Evolutionary conservation across 371 early-diverging fungal genomes (phyloP), one percentile per base, ranked within the genome.

Genomic region (Choanephora cucurbitarum): DNA sequence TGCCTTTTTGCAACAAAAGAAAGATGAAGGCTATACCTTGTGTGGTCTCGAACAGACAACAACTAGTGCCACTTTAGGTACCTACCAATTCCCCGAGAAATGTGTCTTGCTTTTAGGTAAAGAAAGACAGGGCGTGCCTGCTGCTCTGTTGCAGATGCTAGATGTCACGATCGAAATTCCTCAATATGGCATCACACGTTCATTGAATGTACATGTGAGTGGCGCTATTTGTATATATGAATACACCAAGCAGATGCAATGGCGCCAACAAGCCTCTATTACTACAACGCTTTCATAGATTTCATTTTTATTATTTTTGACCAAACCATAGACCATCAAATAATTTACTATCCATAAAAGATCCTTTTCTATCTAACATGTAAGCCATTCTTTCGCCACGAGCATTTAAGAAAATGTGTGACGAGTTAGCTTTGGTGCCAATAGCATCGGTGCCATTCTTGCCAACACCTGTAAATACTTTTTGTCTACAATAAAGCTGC

Each of bases 21-120:
- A 84, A 58, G 56, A 68, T 7, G 69, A 77, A 55, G 86, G 86
- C 5, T 87, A 85, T 45, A 53, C 73, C 1, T 52, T 86, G n/a
- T 73, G 83, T 44, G 88, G 85, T 19, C 59, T 87, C n/a, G 88
- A 87, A 57, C 88, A 87, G 64, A 85, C 85, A 0, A 83, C 83
- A 5, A 76, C 63, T 10, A 82, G 83, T 55, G 77, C 77, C 6
- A 69, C 70, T 8, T 51, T 87, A 32, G 78, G 80, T 31, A 67
- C 67, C 14, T 85, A 74, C 48, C 66, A 66, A 32, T 86, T 86
- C 47, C 88, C 86, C 1, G 69, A 77, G 44, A 80, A 82, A 56
- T 73, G 76, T 39, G 71, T 84, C 0, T 47, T 86, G 18, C 52
- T 87, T 11, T 52, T 86, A 6, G 88, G 80, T 31, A 76, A 78